Base-by-base conservation (phyloP, 805 yeast genomes). In the Kodamaea lidongshanica region DNA sequence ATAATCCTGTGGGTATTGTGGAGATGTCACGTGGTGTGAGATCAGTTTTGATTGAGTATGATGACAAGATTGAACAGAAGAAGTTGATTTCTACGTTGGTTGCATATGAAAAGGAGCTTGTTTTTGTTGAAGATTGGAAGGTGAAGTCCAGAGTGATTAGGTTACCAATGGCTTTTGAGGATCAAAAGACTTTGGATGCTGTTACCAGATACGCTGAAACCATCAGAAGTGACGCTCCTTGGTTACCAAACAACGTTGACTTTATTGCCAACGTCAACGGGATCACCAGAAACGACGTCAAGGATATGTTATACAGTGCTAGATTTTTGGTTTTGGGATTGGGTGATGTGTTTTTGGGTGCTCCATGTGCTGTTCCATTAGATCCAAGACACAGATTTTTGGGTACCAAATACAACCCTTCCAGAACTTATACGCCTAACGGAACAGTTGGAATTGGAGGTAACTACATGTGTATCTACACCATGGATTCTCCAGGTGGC, bases 391-490 rank as follows among this genome's bases (percentile, higher is more conserved):
- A 88, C 48, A 74, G 96, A 48, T 71, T 87, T 37, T 63, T 89
- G 34, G 98, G 97, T 22, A 72, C 95, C 17, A 89, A 89, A 61
- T 92, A 89, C 63, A 89, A 89, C 54, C 98, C 98, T 22, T 83
- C 96, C 9, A 75, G 98, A 67, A 85, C 96, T 1, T 88, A 71
- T 65, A 89, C 98, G 2, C 95, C 96, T 22, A 85, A 86, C 52
- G 98, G 98, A 44, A 83, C 92, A 20, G 97, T 89, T 39, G 98
- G 98, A 50, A 79, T 92, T 53, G 98, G 98, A 40, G 97, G 98
- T 46, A 86, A 82, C 84, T 92, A 87, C 70, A 88, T 89, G 97
- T 89, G 97, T 65, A 88, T 89, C 46, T 89, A 89, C 60, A 86
- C 97, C 18, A 88, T 89, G 89, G 94, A 86, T 44, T 86, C 96